Conservation (phyloP, 768 basidiomycete species). For the Kwoniella bestiolae region DNA sequence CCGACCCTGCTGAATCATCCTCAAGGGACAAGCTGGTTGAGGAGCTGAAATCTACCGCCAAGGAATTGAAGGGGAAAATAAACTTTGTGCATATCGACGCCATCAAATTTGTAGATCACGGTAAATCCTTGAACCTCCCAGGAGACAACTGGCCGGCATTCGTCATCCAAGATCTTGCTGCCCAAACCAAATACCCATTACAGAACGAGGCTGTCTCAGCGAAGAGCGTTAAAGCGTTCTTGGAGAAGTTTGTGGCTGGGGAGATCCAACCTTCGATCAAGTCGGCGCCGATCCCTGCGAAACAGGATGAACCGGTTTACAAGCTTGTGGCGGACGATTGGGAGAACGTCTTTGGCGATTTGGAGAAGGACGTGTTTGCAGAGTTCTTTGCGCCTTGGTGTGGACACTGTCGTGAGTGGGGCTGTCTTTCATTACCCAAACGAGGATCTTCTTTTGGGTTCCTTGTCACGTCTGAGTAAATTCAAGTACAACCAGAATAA, state of each 20-base stretch:
- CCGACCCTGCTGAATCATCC: slow-evolving; percentile 72
- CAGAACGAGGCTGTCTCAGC: slow-evolving; percentile 60
- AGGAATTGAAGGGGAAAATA: slow-evolving; percentile 78
- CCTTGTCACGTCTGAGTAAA: too few relatives aligned
- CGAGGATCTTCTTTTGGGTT: too few relatives aligned
- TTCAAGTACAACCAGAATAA: too few relatives aligned
- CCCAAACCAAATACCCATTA: slow-evolving; percentile 78
- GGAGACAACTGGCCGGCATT: slow-evolving; percentile 91
- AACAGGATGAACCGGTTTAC: slow-evolving; percentile 80
- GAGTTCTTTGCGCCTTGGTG: slow-evolving; percentile 98
- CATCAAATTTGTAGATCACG: slow-evolving; percentile 91
- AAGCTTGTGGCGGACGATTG: slow-evolving; percentile 86
- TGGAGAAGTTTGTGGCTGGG: slow-evolving; percentile 71
- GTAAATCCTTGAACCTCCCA: slow-evolving; percentile 83
- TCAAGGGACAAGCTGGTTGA: slow-evolving; percentile 70
- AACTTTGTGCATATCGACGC: slow-evolving; percentile 99
- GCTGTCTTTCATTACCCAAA: too few relatives aligned
- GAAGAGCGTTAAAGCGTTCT: slow-evolving; percentile 65
- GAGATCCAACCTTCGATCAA: slow-evolving; percentile 82
- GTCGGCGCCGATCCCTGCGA: slow-evolving; percentile 81
- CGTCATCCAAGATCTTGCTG: slow-evolving; percentile 82
- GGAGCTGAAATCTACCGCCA: slow-evolving; percentile 73
- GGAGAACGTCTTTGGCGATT: slow-evolving; percentile 81
- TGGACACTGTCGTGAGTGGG: slow-evolving; percentile 56
- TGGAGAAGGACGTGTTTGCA: slow-evolving; percentile 87